A percentile compares a stretch with the other conserved stretches of the same genome.
These are phyloP conservation scores for Camellia sinensis DNA, from an alignment of 148 eudicot genomes.

Conservation along the genomic window DNA sequence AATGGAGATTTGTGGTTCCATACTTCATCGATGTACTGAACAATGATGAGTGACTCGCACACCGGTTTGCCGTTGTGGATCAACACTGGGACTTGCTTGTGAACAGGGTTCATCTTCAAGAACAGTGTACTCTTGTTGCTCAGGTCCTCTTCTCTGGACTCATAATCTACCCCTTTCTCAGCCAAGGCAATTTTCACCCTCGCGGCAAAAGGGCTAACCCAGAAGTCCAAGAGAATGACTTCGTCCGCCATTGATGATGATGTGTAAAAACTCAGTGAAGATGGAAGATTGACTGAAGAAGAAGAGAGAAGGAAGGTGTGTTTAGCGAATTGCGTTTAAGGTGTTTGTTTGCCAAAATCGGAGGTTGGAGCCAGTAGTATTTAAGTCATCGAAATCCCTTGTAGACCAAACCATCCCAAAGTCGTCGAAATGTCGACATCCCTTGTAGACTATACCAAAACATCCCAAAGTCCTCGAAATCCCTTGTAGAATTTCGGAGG, in stretches of 20 bases:
- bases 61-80: not conserved
- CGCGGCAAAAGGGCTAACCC: slow-evolving; percentile 28
- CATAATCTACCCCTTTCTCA: slow-evolving; percentile 25
- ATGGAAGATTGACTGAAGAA: not conserved
- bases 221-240: slow-evolving; percentile 20
- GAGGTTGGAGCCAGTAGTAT: too few relatives aligned
- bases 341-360: not conserved
- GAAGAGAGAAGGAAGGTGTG: not conserved
- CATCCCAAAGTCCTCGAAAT: too few relatives aligned
- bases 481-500: too few relatives aligned
- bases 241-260: slow-evolving; percentile 8
- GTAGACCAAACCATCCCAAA: too few relatives aligned
- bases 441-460: too few relatives aligned
- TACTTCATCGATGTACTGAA: slow-evolving; percentile 54
- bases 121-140: slow-evolving; percentile 22
- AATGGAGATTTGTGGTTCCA: slow-evolving; percentile 27
- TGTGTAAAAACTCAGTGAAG: not conserved
- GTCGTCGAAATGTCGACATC: too few relatives aligned
- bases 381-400: too few relatives aligned
- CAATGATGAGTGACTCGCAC: slow-evolving; percentile 38
- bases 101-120: not conserved
- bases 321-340: not conserved
- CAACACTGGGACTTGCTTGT: too few relatives aligned
- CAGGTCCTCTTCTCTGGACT: slow-evolving; percentile 18
- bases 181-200: slow-evolving; percentile 37